Conservation (phyloP, 1,139 yeast genomes). For the Taphrina flavorubra region DNA sequence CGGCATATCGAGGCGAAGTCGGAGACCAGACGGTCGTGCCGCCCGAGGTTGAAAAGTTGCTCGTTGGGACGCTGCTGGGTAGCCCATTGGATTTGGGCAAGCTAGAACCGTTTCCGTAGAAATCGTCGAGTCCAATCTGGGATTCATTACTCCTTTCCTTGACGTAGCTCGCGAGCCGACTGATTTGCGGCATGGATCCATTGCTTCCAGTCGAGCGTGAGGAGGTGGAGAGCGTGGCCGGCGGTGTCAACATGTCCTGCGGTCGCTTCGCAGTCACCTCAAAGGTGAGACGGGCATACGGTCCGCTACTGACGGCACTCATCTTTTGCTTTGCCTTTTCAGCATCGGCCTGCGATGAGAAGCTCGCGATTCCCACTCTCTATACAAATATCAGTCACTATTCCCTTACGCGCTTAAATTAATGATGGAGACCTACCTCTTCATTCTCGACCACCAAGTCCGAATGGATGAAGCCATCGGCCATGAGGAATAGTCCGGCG, state of each 20-base stretch:
- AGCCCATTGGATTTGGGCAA: slow-evolving; percentile 21
- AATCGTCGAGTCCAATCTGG: slow-evolving; percentile 32
- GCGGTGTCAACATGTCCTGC: slow-evolving; percentile 31
- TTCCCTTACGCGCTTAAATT: too few relatives aligned
- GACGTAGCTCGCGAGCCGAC: slow-evolving; percentile 37
- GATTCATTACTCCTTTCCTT: slow-evolving; percentile 36
- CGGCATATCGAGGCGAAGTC: slow-evolving; percentile 30
- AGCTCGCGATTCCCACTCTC: slow-evolving; percentile 31
- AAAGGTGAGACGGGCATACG: slow-evolving; percentile 22
- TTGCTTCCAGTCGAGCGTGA: slow-evolving; percentile 34
- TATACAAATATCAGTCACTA: neutral
- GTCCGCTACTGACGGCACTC: slow-evolving; percentile 23
- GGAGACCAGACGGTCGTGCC: slow-evolving; percentile 39
- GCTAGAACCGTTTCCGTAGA: slow-evolving; percentile 18
- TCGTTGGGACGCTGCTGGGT: slow-evolving; percentile 28
- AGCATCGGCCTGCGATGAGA: slow-evolving; percentile 20
- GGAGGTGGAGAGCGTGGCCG: slow-evolving; percentile 37
- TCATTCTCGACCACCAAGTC: slow-evolving; percentile 20
- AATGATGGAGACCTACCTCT: slow-evolving; percentile 6
- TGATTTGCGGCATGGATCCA: slow-evolving; percentile 38
- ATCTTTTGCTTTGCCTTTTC: slow-evolving; percentile 32
- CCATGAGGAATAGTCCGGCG: slow-evolving; percentile 39
- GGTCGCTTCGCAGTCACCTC: slow-evolving; percentile 23
- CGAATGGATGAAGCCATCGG: slow-evolving; percentile 35
- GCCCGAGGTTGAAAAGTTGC: slow-evolving; percentile 34